phyloP scores from a whole-genome alignment of 2,329 filamentous ascomycete genomes.

The Nothomitra cinnamomea region DNA sequence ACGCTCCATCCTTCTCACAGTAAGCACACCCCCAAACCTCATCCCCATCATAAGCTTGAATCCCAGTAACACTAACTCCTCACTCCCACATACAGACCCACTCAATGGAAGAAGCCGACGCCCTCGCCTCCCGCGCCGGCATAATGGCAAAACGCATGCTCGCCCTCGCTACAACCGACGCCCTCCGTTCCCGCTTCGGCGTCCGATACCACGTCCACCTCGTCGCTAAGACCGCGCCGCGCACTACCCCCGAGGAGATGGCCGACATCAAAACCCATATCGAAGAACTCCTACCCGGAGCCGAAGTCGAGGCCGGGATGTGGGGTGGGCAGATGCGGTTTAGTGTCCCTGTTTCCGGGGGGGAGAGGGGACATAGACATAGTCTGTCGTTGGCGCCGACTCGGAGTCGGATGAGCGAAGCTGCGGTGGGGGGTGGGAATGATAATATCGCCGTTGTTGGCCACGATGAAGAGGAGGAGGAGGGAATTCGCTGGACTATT shows the following conservation, averaged over 20 bases:
- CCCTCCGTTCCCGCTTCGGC: conserved; percentile 58
- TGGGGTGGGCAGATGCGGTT: conserved; percentile 85
- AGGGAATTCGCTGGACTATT: conserved; percentile 23
- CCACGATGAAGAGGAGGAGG: conserved; percentile 6
- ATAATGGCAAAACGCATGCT: conserved; percentile 80
- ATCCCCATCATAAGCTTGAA: background rate
- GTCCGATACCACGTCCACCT: conserved; percentile 69
- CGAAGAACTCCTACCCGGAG: conserved; percentile 38
- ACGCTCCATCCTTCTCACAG: conserved; percentile 66
- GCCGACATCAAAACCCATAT: conserved; percentile 50
- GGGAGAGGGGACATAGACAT: too few species aligned
- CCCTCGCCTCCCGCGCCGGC: conserved; percentile 64
- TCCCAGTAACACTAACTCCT: background rate
- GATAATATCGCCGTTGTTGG: background rate
- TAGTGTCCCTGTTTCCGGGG: conserved; percentile 41
- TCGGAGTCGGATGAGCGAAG: conserved; percentile 9
- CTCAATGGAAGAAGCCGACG: conserved; percentile 89
- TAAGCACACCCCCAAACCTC: background rate
- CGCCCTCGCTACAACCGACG: conserved; percentile 59
- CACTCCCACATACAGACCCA: conserved; percentile 71
- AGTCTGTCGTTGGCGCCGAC: too few species aligned
- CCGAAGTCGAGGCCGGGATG: conserved; percentile 51
- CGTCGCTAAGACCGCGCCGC: conserved; percentile 56
- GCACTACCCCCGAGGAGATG: conserved; percentile 55
- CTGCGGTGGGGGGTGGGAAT: conserved; percentile 12